Conservation (phyloP, 495 filamentous ascomycete genomes). For the Penicillium desertorum region DNA sequence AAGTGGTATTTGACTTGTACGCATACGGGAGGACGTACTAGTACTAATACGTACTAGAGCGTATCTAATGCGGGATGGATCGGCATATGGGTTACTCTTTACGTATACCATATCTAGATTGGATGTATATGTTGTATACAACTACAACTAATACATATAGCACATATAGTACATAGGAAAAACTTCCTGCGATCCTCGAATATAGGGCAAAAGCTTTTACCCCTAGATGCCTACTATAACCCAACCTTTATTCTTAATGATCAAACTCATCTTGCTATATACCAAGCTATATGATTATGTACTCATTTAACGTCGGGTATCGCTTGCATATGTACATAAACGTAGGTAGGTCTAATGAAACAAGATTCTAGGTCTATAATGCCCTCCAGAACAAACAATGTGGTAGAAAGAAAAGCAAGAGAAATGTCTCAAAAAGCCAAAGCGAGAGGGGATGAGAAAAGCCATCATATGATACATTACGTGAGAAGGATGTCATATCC, state of each 20-base stretch:
- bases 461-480: slow-evolving; percentile 13
- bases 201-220: neutral
- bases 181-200: neutral
- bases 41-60: neutral
- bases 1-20: slow-evolving; percentile 1
- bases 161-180: neutral
- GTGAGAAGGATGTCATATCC: slow-evolving; percentile 72
- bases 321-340: neutral
- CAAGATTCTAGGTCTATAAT: neutral
- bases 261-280: neutral
- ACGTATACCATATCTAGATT: neutral
- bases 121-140: no score
- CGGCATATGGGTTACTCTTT: neutral
- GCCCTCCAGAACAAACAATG: neutral
- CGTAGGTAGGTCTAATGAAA: neutral
- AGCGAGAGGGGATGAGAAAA: neutral
- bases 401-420: neutral
- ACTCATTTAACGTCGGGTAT: neutral
- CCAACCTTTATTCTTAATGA: neutral
- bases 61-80: neutral
- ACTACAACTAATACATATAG: neutral
- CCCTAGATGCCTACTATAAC: neutral
- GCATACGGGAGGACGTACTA: neutral
- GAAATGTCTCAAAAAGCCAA: neutral
- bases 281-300: neutral